A percentile compares a stretch with the other conserved stretches of the same genome.
Evolutionary conservation across 1,139 yeast genomes (phyloP).

Genomic region (Zhuliangozyma parablackwelliae): DNA sequence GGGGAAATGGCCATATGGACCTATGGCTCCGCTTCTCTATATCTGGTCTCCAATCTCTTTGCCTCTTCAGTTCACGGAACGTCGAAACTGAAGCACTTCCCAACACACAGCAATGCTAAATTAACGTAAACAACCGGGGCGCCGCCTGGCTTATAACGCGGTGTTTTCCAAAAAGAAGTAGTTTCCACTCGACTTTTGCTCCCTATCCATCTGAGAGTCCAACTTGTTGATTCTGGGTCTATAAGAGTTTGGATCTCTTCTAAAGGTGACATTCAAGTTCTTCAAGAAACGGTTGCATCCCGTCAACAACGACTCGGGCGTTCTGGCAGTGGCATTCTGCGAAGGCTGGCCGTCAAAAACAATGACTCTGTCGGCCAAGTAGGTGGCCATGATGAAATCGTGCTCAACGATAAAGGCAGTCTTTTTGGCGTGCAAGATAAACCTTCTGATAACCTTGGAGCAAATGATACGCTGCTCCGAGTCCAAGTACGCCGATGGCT

Average conservation of each 20-base stretch:
- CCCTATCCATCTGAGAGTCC: conserved; percentile 98
- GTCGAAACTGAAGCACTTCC: conserved; percentile 2
- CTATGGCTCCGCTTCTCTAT: not conserved
- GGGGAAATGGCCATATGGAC: not conserved
- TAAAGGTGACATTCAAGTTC: conserved; percentile 94
- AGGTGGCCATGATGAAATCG: conserved; percentile 99
- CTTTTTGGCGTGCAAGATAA: conserved; percentile 91
- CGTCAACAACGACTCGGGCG: conserved; percentile 88
- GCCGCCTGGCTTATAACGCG: conserved; percentile 17
- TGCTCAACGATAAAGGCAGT: conserved; percentile 98
- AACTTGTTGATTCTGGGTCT: conserved; percentile 97
- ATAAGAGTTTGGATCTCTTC: conserved; percentile 97
- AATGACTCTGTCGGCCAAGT: conserved; percentile 96
- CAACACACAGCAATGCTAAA: conserved; percentile 1
- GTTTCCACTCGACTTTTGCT: conserved; percentile 87
- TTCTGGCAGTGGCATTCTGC: conserved; percentile 70
- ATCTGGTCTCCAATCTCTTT: not conserved
- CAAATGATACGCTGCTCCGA: conserved; percentile 99
- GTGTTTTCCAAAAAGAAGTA: conserved; percentile 86
- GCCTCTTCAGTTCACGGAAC: conserved; percentile 1
- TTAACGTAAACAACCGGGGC: not conserved
- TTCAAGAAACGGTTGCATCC: conserved; percentile 97
- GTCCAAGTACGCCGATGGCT: conserved; percentile 97
- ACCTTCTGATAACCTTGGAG: conserved; percentile 96
- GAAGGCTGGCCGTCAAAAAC: conserved; percentile 97